Conservation (phyloP, 345 rosid species). For the thale cress (Arabidopsis thaliana) region TAIR10.1 NC_003076.8:19622001-19622500, state of each 20-base stretch:
- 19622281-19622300: conserved; percentile 62
- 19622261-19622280: conserved; percentile 47
- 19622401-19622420: conserved; percentile 49
- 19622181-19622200: conserved; percentile 49
- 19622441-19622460: conserved; percentile 56
- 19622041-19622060: conserved; percentile 50
- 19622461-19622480: conserved; percentile 60
- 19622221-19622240: conserved; percentile 52
- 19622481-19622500: conserved; percentile 61
- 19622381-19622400: neutral
- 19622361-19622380: neutral
- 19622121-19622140: conserved; percentile 50
- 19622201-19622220: conserved; percentile 55
- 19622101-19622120: conserved; percentile 56
- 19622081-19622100: conserved; percentile 53
- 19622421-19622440: conserved; percentile 50
- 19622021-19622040: conserved; percentile 57
- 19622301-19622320: conserved; percentile 61
- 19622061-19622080: conserved; percentile 51
- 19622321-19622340: conserved; percentile 3
- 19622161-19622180: conserved; percentile 56
- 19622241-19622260: conserved; percentile 52
- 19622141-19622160: conserved; percentile 59
- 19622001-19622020: conserved; percentile 39
- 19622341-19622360: neutral